Percentiles rank a stretch among this genome's conserved stretches.
Evolutionary conservation across 306 rosid genomes (phyloP).

Genomic region (Biancaea sappan): DNA sequence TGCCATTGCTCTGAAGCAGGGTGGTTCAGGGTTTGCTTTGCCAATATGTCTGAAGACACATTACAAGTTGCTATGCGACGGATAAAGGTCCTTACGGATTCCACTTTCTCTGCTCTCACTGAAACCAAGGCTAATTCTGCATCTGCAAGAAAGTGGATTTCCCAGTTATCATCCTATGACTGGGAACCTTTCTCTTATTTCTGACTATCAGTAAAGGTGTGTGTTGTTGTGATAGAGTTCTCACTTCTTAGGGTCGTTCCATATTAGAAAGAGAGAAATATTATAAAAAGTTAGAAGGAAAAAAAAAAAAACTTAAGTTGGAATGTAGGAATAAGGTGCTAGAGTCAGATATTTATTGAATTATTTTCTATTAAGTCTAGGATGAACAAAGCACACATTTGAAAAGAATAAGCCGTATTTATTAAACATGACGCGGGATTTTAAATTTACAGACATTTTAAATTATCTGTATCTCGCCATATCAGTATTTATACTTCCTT

Average conservation of each 20-base stretch:
- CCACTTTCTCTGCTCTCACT: neutral
- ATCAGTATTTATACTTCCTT: too few relatives aligned
- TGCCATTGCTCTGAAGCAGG: constrained; percentile 91
- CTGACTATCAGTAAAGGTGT: neutral
- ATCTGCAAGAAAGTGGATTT: constrained; percentile 37
- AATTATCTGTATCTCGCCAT: too few relatives aligned
- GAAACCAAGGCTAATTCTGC: neutral
- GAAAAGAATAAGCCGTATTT: too few relatives aligned
- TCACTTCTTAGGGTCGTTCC: too few relatives aligned
- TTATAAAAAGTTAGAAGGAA: too few relatives aligned
- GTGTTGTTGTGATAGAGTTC: neutral
- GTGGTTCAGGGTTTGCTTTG: constrained; percentile 89
- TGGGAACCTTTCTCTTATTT: neutral
- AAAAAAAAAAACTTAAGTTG: neutral
- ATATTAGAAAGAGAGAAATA: too few relatives aligned
- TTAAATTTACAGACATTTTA: too few relatives aligned
- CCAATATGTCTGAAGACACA: constrained; percentile 73
- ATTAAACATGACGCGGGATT: too few relatives aligned
- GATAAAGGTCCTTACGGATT: constrained; percentile 47
- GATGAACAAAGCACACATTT: too few relatives aligned
- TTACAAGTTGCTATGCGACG: constrained; percentile 65
- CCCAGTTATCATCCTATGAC: constrained; percentile 19
- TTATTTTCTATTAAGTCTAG: neutral
- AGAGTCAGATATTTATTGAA: neutral
- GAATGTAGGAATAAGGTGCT: neutral